These are phyloP conservation scores for Oxytropis ochrocephala DNA, from an alignment of 306 rosid genomes.

Conservation along the genomic window DNA sequence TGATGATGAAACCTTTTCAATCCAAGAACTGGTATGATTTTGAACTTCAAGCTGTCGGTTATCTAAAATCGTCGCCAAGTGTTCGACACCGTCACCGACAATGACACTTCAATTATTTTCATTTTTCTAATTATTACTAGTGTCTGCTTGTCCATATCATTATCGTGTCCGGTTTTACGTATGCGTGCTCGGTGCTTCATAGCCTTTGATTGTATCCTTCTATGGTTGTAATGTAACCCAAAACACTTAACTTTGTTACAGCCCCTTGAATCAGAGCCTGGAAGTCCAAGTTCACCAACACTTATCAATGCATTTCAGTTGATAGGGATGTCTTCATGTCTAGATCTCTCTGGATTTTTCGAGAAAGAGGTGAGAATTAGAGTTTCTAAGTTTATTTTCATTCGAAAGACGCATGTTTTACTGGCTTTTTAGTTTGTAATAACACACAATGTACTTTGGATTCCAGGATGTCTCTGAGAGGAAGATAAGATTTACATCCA, in stretches of 20 bases:
- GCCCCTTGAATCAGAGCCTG: constrained; percentile 42
- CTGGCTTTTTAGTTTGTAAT: background rate
- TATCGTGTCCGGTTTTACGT: no score
- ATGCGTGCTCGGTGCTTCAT: no score
- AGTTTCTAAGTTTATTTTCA: background rate
- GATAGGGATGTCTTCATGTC: constrained; percentile 79
- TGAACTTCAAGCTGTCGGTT: background rate
- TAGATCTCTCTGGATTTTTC: constrained; percentile 91
- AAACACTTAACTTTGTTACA: constrained; percentile 21
- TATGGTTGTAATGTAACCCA: background rate
- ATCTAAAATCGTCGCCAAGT: background rate
- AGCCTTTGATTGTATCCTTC: background rate
- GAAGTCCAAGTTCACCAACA: constrained; percentile 38
- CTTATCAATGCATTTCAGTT: constrained; percentile 85
- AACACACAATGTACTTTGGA: background rate
- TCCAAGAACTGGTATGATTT: constrained; percentile 39
- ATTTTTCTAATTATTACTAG: no score
- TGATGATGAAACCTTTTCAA: constrained; percentile 52
- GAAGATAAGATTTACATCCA: constrained; percentile 87
- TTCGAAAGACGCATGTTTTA: background rate
- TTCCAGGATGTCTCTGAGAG: constrained; percentile 79
- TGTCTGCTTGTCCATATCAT: no score
- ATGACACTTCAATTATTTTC: no score
- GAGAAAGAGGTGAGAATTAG: constrained; percentile 64
- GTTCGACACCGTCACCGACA: no score